These are phyloP conservation scores for Apostasia shenzhenica DNA, from an alignment of 106 monocot genomes.

Conservation along the genomic window DNA sequence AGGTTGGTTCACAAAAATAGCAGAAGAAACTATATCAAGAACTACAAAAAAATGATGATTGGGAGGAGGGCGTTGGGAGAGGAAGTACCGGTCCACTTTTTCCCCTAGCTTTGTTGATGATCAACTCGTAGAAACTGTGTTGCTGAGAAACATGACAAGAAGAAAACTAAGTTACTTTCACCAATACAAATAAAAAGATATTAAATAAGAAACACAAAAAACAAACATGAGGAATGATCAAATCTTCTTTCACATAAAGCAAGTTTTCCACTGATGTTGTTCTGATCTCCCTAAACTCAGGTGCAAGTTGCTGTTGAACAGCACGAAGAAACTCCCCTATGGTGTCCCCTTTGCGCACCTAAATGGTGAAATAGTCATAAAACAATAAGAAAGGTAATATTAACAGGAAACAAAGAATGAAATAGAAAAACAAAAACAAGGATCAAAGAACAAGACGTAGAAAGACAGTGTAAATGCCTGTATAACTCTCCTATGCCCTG, in stretches of 20 bases:
- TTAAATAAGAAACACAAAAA: background rate
- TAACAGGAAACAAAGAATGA: background rate
- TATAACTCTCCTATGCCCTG: constrained; percentile 86
- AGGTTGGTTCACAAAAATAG: background rate
- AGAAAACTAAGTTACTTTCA: background rate
- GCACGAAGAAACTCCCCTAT: constrained; percentile 96
- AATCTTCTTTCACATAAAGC: constrained; percentile 96
- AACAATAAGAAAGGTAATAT: background rate
- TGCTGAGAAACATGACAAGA: constrained; percentile 45
- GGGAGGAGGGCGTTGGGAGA: background rate
- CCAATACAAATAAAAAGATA: background rate
- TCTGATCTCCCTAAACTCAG: constrained; percentile 89
- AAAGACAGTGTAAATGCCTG: constrained; percentile 34
- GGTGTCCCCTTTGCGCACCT: constrained; percentile 92
- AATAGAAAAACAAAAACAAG: background rate
- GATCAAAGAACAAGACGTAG: background rate
- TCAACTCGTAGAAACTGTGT: constrained; percentile 98
- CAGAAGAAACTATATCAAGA: background rate
- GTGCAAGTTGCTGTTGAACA: constrained; percentile 95
- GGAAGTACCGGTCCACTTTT: constrained; percentile 99
- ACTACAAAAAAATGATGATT: background rate
- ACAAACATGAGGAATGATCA: constrained; percentile 93
- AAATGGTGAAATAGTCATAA: background rate
- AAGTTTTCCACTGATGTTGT: constrained; percentile 96
- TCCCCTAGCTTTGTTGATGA: constrained; percentile 97